Percentiles rank a stretch among this genome's conserved stretches.
phyloP scores from a whole-genome alignment of 1,139 yeast genomes.

The Keqinozyma sinolaborantium region DNA sequence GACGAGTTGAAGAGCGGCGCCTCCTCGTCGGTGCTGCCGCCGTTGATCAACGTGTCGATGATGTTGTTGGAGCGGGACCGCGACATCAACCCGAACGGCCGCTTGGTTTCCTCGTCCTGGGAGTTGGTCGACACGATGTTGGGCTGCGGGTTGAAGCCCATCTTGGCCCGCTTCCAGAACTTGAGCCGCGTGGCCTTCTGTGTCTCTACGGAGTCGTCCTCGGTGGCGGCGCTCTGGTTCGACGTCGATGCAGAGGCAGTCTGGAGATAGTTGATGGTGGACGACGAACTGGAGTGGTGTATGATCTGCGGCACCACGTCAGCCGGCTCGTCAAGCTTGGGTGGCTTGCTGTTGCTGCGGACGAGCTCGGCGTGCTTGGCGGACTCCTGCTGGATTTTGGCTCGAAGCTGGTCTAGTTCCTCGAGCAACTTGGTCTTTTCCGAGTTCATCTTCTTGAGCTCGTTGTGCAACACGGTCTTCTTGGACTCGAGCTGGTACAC shows the following conservation, averaged over 20 bases:
- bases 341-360: neutral
- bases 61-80: slow-evolving; percentile 50
- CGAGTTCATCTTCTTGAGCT: slow-evolving; percentile 23
- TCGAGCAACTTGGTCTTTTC: slow-evolving; percentile 28
- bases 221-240: slow-evolving; percentile 9
- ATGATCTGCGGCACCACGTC: neutral
- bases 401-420: slow-evolving; percentile 12
- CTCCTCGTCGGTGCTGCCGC: slow-evolving; percentile 12
- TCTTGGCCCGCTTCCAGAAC: slow-evolving; percentile 54
- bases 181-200: slow-evolving; percentile 45
- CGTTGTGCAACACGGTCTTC: slow-evolving; percentile 22
- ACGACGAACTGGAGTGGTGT: neutral
- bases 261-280: neutral
- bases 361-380: neutral
- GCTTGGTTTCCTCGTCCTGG: slow-evolving; percentile 7
- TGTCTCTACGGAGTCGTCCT: slow-evolving; percentile 34
- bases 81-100: slow-evolving; percentile 14
- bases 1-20: slow-evolving; percentile 44
- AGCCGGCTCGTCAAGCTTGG: neutral
- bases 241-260: neutral
- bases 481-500: slow-evolving; percentile 34
- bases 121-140: slow-evolving; percentile 1
- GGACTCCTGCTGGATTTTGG: neutral
- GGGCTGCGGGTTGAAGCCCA: slow-evolving; percentile 13
- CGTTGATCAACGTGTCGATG: slow-evolving; percentile 34